These are phyloP conservation scores for Penium margaritaceum DNA, from an alignment of 139 green algal genomes.

Conservation along the genomic window DNA sequence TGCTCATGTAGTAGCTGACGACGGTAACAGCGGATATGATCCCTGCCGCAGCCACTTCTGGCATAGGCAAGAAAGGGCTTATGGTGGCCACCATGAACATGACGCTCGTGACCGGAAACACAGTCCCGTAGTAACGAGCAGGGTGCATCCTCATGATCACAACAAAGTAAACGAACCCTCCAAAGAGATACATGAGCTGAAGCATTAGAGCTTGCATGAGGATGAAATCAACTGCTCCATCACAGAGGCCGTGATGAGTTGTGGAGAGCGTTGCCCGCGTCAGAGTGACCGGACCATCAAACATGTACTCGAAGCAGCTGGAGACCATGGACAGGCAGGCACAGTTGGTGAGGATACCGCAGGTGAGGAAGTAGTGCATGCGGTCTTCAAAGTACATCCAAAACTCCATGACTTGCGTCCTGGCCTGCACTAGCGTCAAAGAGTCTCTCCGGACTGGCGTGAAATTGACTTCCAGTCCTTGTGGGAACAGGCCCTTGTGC, in stretches of 20 bases:
- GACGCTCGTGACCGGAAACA: not conserved
- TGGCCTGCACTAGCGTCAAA: too few species aligned
- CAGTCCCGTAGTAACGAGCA: slow-evolving; percentile 1
- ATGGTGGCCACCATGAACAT: not conserved
- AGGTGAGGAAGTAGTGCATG: not conserved
- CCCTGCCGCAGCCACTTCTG: not conserved
- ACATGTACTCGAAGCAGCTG: slow-evolving; percentile 21
- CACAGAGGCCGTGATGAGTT: slow-evolving; percentile 6
- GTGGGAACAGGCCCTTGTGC: too few species aligned
- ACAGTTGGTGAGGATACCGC: slow-evolving; percentile 13
- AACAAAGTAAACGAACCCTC: not conserved
- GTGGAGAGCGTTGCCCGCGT: not conserved
- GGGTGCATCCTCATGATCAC: slow-evolving; percentile 7
- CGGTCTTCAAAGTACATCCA: not conserved
- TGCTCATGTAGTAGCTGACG: not conserved
- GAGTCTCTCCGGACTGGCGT: too few species aligned
- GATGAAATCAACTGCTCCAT: slow-evolving; percentile 10
- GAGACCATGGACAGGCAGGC: slow-evolving; percentile 9
- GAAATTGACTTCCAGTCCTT: too few species aligned
- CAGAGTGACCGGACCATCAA: slow-evolving; percentile 7
- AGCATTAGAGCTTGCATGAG: slow-evolving; percentile 3
- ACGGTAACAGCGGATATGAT: not conserved
- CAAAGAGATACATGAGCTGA: slow-evolving; percentile 6
- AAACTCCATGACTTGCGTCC: not conserved
- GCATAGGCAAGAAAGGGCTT: not conserved